These are phyloP conservation scores for Trypanosoma conorhini DNA, from an alignment of 208 protist species.

Conservation along the genomic window DNA sequence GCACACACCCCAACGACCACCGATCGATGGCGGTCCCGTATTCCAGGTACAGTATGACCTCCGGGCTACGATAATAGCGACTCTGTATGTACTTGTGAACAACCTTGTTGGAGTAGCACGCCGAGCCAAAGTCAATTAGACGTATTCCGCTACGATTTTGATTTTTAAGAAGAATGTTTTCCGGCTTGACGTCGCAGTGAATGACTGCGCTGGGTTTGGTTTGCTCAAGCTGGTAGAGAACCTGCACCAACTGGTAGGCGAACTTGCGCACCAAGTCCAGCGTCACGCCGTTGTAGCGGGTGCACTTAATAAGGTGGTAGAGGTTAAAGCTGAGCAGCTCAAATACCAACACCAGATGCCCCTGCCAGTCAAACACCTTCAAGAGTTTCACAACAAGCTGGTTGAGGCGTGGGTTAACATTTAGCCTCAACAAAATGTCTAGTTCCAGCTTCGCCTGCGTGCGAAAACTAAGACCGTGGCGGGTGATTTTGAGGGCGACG, in stretches of 20 bases:
- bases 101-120: slow-evolving; percentile 93
- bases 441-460: slow-evolving; percentile 86
- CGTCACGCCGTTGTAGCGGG: slow-evolving; percentile 84
- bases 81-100: slow-evolving; percentile 98
- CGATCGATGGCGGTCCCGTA: slow-evolving; percentile 97
- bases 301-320: slow-evolving; percentile 96
- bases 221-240: slow-evolving; percentile 87
- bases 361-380: slow-evolving; percentile 90
- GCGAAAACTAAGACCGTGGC: slow-evolving; percentile 77
- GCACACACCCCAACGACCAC: slow-evolving; percentile 98
- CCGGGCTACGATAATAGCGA: slow-evolving; percentile 98
- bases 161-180: slow-evolving; percentile 93
- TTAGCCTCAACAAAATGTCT: slow-evolving; percentile 79
- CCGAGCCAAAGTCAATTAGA: slow-evolving; percentile 98
- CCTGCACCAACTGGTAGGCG: slow-evolving; percentile 92
- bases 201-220: slow-evolving; percentile 93
- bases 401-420: slow-evolving; percentile 57
- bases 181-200: slow-evolving; percentile 98
- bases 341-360: slow-evolving; percentile 97
- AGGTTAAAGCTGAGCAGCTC: slow-evolving; percentile 97
- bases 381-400: slow-evolving; percentile 82
- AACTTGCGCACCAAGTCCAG: slow-evolving; percentile 94
- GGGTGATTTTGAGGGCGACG: slow-evolving; percentile 92
- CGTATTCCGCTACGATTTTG: slow-evolving; percentile 92
- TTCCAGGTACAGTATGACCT: slow-evolving; percentile 96